Percentiles rank a stretch among this genome's conserved stretches.
Conservation (phyloP, 805 yeast genomes). For the Ogataea nakhonphanomensis region DNA sequence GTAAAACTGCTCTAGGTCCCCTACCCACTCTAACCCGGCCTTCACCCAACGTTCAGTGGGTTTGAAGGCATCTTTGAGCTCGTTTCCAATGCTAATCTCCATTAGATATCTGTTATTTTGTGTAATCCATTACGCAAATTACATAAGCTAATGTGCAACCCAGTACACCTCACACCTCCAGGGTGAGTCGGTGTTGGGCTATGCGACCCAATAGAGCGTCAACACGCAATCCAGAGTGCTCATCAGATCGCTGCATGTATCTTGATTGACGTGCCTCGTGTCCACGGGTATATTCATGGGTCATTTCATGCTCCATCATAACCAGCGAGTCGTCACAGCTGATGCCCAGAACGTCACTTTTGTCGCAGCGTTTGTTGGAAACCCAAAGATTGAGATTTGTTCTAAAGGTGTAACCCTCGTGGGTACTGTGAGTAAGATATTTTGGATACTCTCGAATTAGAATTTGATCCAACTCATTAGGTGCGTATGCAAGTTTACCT, state of each 20-base stretch:
- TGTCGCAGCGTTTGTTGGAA: slow-evolving; percentile 19
- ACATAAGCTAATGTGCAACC: neutral
- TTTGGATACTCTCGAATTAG: slow-evolving; percentile 38
- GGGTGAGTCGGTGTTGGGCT: slow-evolving; percentile 1
- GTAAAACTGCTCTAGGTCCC: slow-evolving; percentile 79
- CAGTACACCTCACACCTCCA: slow-evolving; percentile 5
- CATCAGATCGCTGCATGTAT: slow-evolving; percentile 14
- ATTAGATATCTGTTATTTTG: slow-evolving; percentile 9
- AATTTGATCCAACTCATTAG: slow-evolving; percentile 35
- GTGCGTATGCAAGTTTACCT: slow-evolving; percentile 49
- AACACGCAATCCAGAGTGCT: slow-evolving; percentile 3
- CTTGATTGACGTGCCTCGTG: slow-evolving; percentile 29
- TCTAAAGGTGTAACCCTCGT: slow-evolving; percentile 25
- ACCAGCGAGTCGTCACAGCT: slow-evolving; percentile 30
- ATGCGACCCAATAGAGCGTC: slow-evolving; percentile 6
- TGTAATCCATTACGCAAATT: neutral
- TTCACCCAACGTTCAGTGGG: slow-evolving; percentile 75
- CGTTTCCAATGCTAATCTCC: slow-evolving; percentile 56
- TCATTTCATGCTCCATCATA: slow-evolving; percentile 25
- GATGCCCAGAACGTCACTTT: slow-evolving; percentile 23
- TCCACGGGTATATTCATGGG: slow-evolving; percentile 27
- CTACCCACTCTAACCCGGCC: slow-evolving; percentile 69
- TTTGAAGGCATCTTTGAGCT: slow-evolving; percentile 75
- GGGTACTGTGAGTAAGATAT: slow-evolving; percentile 18
- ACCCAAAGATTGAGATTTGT: slow-evolving; percentile 24